These are phyloP conservation scores for Penicillium sp. DNA, from an alignment of 2,329 filamentous ascomycete genomes.

Conservation along the genomic window DNA sequence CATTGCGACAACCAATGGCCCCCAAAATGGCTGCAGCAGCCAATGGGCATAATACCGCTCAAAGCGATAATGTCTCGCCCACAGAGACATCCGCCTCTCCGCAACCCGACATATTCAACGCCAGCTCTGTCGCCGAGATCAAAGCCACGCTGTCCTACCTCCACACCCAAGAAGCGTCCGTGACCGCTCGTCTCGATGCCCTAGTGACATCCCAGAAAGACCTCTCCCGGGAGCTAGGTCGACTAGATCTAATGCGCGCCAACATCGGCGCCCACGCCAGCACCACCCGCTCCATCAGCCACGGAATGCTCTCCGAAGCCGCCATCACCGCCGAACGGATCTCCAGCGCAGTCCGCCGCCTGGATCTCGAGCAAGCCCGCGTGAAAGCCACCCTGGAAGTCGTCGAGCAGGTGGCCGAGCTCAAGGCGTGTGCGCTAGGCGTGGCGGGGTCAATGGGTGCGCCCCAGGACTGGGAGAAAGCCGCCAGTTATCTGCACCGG, in stretches of 20 bases:
- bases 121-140: slow-evolving; percentile 72
- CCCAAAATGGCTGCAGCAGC: slow-evolving; percentile 17
- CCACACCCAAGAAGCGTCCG: slow-evolving; percentile 68
- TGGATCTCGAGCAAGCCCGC: slow-evolving; percentile 86
- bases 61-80: slow-evolving; percentile 5
- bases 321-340: slow-evolving; percentile 81
- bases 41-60: slow-evolving; percentile 27
- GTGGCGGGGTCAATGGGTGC: slow-evolving; percentile 96
- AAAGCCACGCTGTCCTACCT: slow-evolving; percentile 71
- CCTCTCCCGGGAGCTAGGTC: slow-evolving; percentile 77
- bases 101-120: slow-evolving; percentile 57
- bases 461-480: slow-evolving; percentile 97
- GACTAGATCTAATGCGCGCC: slow-evolving; percentile 83
- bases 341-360: slow-evolving; percentile 76
- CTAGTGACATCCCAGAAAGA: slow-evolving; percentile 81
- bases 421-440: slow-evolving; percentile 93
- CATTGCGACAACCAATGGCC: slow-evolving; percentile 2
- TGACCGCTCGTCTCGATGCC: slow-evolving; percentile 70
- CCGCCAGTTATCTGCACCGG: slow-evolving; percentile 80
- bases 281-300: slow-evolving; percentile 75
- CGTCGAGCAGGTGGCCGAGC: slow-evolving; percentile 92
- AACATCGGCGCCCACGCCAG: slow-evolving; percentile 83
- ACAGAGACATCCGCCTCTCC: slow-evolving; percentile 9
- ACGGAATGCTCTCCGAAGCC: slow-evolving; percentile 84
- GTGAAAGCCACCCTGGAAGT: slow-evolving; percentile 88